Percentiles rank a stretch among this genome's conserved stretches.
phyloP scores from a whole-genome alignment of 345 rosid genomes.

The Schrenkiella parvula region DNA sequence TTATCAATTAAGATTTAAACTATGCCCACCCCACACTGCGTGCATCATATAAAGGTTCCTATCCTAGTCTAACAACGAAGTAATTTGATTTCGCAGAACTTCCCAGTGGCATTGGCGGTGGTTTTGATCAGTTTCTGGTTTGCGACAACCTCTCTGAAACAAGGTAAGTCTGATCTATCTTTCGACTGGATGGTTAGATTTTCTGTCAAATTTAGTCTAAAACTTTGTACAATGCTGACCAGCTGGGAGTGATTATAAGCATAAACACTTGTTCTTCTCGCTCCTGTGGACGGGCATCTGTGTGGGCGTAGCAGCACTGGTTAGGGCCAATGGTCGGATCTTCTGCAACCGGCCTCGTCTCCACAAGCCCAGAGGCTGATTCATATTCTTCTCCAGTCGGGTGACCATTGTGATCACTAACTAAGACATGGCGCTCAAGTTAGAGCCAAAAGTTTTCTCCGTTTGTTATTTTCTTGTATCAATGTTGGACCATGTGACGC shows the following conservation, averaged over 20 bases:
- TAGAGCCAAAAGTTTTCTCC: constrained; percentile 14
- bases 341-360: constrained; percentile 97
- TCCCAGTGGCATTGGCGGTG: constrained; percentile 68
- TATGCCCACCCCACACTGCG: neutral
- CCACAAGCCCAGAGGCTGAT: constrained; percentile 70
- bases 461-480: neutral
- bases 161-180: constrained; percentile 39
- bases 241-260: constrained; percentile 60
- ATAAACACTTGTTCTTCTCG: constrained; percentile 62
- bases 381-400: constrained; percentile 5
- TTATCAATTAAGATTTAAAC: neutral
- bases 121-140: constrained; percentile 63
- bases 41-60: neutral
- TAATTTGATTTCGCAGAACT: constrained; percentile 50
- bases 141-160: constrained; percentile 60
- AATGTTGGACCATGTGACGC: constrained; percentile 15
- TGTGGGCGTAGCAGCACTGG: constrained; percentile 54
- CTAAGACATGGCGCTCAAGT: constrained; percentile 15
- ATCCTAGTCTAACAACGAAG: constrained; percentile 11
- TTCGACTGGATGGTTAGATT: neutral
- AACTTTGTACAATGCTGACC: constrained; percentile 29
- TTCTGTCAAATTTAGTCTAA: constrained; percentile 5
- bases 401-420: constrained; percentile 24
- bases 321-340: constrained; percentile 79
- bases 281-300: constrained; percentile 70